Conservation (phyloP, 163 green algal genomes). For the Scenedesmus sp. region DNA sequence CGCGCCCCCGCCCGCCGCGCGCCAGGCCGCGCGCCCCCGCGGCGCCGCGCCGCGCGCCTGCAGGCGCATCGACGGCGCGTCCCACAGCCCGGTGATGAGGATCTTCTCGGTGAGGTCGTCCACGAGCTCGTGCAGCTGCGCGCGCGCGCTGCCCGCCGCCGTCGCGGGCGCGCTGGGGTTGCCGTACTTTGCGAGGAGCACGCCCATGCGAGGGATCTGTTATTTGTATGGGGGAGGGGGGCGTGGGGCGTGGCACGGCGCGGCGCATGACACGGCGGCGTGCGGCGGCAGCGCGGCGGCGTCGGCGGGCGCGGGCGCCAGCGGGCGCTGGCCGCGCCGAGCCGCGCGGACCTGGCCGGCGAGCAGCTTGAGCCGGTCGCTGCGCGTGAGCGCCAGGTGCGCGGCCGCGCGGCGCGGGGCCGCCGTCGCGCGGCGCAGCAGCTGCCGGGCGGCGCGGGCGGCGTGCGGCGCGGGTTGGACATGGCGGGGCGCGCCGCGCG, state of each 20-base stretch:
- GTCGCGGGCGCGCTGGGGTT: not conserved
- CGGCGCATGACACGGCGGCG: too few relatives aligned
- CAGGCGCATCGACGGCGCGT: too few relatives aligned
- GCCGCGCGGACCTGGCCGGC: too few relatives aligned
- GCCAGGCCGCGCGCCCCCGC: not conserved
- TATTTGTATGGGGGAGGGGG: too few relatives aligned
- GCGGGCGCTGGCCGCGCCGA: too few relatives aligned
- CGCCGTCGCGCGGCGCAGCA: not conserved
- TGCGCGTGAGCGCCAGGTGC: not conserved
- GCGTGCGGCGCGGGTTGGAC: too few relatives aligned
- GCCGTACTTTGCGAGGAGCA: slow-evolving; percentile 35
- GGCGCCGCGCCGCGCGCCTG: too few relatives aligned
- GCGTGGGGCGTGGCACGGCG: too few relatives aligned
- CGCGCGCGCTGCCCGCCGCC: not conserved
- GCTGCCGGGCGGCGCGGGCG: too few relatives aligned
- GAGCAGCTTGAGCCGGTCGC: not conserved
- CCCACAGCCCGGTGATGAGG: not conserved
- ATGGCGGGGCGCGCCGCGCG: too few relatives aligned
- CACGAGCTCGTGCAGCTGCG: slow-evolving; percentile 25
- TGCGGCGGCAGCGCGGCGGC: too few relatives aligned
- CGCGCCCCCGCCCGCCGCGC: not conserved
- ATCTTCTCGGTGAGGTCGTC: slow-evolving; percentile 4
- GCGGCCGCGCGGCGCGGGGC: not conserved
- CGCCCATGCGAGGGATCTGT: not conserved
- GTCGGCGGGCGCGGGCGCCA: too few relatives aligned